Conservation (phyloP, 768 basidiomycete genomes). For the Boletus fagicola region DNA sequence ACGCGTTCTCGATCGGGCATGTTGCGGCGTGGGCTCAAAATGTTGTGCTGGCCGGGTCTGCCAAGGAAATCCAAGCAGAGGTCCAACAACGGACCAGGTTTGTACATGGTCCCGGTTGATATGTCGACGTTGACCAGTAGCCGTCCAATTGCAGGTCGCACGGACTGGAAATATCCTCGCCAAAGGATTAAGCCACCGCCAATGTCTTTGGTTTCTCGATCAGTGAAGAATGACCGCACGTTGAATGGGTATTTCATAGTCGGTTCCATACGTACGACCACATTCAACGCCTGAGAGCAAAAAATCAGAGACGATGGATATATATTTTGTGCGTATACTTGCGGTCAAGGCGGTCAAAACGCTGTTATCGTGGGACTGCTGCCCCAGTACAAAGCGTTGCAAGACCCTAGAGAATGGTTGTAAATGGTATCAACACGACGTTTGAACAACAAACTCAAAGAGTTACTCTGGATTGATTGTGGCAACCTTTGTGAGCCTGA, state of each 20-base stretch:
- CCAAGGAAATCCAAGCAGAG: conserved; percentile 59
- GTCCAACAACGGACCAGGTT: conserved; percentile 54
- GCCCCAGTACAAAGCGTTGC: conserved; percentile 58
- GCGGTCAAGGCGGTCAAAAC: conserved; percentile 70
- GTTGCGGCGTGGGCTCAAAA: conserved; percentile 39
- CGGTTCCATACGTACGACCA: conserved; percentile 74
- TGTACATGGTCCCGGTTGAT: conserved; percentile 74
- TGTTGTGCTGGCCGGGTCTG: conserved; percentile 26
- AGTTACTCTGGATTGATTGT: conserved; percentile 56
- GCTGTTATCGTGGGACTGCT: conserved; percentile 64
- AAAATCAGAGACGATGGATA: neutral
- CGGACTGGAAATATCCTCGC: conserved; percentile 81
- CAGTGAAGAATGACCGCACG: conserved; percentile 70
- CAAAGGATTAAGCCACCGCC: conserved; percentile 67
- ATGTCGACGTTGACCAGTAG: conserved; percentile 79
- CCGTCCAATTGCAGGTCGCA: conserved; percentile 61
- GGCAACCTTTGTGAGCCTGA: conserved; percentile 57
- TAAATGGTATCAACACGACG: conserved; percentile 6
- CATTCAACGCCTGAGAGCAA: conserved; percentile 59
- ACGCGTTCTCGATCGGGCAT: conserved; percentile 54
- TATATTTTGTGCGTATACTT: conserved; percentile 12
- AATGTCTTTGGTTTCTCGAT: conserved; percentile 49
- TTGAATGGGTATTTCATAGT: conserved; percentile 68
- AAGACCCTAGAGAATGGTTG: conserved; percentile 48
- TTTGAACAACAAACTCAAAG: conserved; percentile 20